A percentile compares a stretch with the other conserved stretches of the same genome.
These are phyloP conservation scores for Calocybe gambosa DNA, from an alignment of 1,284 basidiomycete genomes.

Conservation along the genomic window DNA sequence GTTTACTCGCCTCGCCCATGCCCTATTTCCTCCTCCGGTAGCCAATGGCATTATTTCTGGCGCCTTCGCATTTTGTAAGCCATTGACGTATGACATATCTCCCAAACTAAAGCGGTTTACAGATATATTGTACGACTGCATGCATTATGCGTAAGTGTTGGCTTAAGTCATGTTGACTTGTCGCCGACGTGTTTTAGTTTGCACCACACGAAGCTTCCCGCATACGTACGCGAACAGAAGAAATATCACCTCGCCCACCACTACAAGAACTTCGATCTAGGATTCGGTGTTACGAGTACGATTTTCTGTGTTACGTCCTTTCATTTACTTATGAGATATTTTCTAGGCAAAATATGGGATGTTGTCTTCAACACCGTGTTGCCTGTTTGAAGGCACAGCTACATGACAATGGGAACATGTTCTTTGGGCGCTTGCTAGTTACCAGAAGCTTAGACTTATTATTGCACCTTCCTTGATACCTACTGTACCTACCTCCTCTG, in stretches of 20 bases:
- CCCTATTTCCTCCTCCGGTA: slow-evolving; percentile 76
- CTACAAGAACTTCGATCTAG: slow-evolving; percentile 97
- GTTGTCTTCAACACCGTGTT: slow-evolving; percentile 85
- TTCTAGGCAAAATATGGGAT: slow-evolving; percentile 88
- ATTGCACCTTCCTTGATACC: slow-evolving; percentile 1
- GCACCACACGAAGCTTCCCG: slow-evolving; percentile 86
- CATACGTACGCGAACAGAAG: slow-evolving; percentile 90
- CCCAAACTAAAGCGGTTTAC: background rate
- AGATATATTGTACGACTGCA: slow-evolving; percentile 87
- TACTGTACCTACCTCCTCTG: background rate
- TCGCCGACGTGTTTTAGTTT: slow-evolving; percentile 36
- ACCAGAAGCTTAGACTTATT: background rate
- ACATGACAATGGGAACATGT: background rate
- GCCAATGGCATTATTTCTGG: slow-evolving; percentile 95
- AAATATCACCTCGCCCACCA: slow-evolving; percentile 98
- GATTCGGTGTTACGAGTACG: slow-evolving; percentile 93
- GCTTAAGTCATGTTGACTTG: background rate
- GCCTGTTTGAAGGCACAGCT: slow-evolving; percentile 35
- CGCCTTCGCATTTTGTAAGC: slow-evolving; percentile 84
- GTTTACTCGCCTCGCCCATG: slow-evolving; percentile 84
- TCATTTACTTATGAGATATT: slow-evolving; percentile 10
- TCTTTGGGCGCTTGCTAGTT: background rate
- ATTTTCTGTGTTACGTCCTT: slow-evolving; percentile 10
- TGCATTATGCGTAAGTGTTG: slow-evolving; percentile 79
- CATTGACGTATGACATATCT: background rate